Percentiles rank a stretch among this genome's conserved stretches.
phyloP scores from a whole-genome alignment of 2,329 filamentous ascomycete species.

The Mariannaea sp. region DNA sequence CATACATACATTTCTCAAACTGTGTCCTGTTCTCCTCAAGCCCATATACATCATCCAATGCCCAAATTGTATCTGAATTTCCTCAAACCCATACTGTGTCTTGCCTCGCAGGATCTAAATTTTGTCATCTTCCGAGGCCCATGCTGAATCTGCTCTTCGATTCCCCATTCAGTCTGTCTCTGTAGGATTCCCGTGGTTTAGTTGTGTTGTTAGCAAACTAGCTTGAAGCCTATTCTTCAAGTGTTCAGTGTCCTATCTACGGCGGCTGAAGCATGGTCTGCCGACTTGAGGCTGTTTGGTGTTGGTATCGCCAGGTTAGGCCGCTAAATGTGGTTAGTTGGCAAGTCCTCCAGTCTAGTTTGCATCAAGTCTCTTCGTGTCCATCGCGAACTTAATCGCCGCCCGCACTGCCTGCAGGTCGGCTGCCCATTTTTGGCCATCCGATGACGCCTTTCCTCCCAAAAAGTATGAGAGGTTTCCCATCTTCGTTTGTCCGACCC shows the following conservation, averaged over 20 bases:
- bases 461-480: slow-evolving; percentile 2
- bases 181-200: not conserved
- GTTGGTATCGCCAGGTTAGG: not conserved
- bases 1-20: not conserved
- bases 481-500: not conserved
- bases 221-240: not conserved
- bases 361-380: slow-evolving; percentile 9
- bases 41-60: not conserved
- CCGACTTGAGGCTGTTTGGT: not conserved
- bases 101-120: not conserved
- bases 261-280: not conserved
- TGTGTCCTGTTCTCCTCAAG: not conserved
- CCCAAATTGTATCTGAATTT: not conserved
- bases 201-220: not conserved
- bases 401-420: not conserved
- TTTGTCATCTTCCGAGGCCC: not conserved
- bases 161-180: not conserved
- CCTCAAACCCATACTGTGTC: not conserved
- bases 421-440: not conserved
- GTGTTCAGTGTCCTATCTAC: not conserved
- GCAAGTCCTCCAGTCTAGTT: not conserved
- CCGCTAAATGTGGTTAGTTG: not conserved
- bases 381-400: slow-evolving; percentile 16
- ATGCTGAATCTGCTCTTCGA: not conserved
- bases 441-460: slow-evolving; percentile 1